Conservation (phyloP, 306 rosid species). For the Cucumis melo region DNA sequence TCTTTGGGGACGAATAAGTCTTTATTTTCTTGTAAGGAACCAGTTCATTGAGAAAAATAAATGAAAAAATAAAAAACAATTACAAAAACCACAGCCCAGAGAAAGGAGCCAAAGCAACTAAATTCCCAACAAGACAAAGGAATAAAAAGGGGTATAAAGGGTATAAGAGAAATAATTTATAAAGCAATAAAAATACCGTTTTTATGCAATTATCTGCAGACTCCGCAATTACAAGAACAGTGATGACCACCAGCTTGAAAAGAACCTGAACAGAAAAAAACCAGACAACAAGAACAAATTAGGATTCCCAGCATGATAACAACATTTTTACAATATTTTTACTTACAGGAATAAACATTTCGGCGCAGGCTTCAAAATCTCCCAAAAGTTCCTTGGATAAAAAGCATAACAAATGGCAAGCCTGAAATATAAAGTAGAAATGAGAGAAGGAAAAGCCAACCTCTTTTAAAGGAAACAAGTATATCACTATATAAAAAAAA, state of each 20-base stretch:
- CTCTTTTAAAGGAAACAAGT: background rate
- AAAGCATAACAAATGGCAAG: slow-evolving; percentile 82
- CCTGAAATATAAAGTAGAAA: slow-evolving; percentile 34
- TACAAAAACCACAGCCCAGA: background rate
- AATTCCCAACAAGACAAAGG: background rate
- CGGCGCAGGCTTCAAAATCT: slow-evolving; percentile 95
- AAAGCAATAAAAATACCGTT: slow-evolving; percentile 45
- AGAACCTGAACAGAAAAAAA: slow-evolving; percentile 59
- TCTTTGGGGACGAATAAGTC: background rate
- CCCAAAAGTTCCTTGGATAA: slow-evolving; percentile 89
- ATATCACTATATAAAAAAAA: background rate
- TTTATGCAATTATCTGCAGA: slow-evolving; percentile 96
- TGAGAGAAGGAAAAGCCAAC: background rate
- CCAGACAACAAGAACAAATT: slow-evolving; percentile 12
- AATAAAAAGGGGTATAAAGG: background rate
- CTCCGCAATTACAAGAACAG: slow-evolving; percentile 99
- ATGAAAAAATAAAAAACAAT: background rate
- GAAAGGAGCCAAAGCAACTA: background rate
- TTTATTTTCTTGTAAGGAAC: background rate
- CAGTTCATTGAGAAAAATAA: background rate
- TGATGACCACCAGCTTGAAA: slow-evolving; percentile 98
- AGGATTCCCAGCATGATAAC: slow-evolving; percentile 7
- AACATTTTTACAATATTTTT: background rate
- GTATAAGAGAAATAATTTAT: background rate
- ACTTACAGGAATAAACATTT: slow-evolving; percentile 89